Evolutionary conservation across 1,284 basidiomycete species (phyloP), one percentile per base, ranked within the genome.

Genomic region (Naganishia albida): DNA sequence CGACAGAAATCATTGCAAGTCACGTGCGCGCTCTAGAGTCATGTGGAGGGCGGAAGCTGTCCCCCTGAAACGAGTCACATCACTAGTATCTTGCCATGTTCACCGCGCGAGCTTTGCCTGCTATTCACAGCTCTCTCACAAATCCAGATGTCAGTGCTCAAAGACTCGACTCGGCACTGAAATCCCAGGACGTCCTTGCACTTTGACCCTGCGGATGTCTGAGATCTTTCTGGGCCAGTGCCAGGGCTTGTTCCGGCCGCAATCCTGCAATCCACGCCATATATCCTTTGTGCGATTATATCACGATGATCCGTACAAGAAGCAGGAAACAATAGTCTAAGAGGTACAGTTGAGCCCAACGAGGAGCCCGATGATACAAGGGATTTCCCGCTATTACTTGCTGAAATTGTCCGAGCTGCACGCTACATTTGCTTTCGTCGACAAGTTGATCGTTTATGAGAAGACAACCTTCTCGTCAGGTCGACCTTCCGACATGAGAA

Each of bases 401-500:
- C n/a, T 3, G 15, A 16, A 44, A 44, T 3, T 44, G 42, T n/a
- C n/a, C n/a, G n/a, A n/a, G n/a, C n/a, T n/a, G n/a, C n/a, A n/a
- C n/a, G n/a, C n/a, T n/a, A n/a, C n/a, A n/a, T n/a, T n/a, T n/a
- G n/a, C n/a, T n/a, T n/a, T n/a, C n/a, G n/a, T n/a, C n/a, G n/a
- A n/a, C n/a, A n/a, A n/a, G n/a, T 6, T 44, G 54, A 3, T 25
- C 8, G 8, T 42, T 28, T 50, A 60, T 40, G 40, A 38, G 34
- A 68, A 68, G 49, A 56, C 56, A 54, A 68, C 60, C 63, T 71
- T 72, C 64, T 75, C 74, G 30, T 71, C 89, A 52, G 91, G 90
- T 67, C 89, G 86, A 46, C 91, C 91, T 65, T 91, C 87, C 1
- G 89, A 91, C 30, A 93, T 79, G 1, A 93, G 83, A 16, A 94